Evolutionary conservation across 768 basidiomycete genomes (phyloP).

Genomic region (Xanthoconium stramineum): DNA sequence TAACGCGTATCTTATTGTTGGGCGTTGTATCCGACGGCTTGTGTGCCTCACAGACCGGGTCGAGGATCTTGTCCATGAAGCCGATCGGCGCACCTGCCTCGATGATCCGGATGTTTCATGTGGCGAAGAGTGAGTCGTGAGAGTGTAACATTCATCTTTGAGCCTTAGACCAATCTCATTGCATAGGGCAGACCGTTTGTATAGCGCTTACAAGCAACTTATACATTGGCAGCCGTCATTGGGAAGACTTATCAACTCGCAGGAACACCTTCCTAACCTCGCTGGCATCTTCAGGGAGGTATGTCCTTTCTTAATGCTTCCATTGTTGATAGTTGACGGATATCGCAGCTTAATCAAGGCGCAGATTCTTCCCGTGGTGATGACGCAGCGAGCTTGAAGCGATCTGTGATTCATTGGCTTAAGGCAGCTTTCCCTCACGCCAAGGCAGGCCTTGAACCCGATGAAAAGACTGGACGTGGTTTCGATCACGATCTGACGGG

Average conservation of each 20-base stretch:
- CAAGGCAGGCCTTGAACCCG: no score
- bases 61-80: no score
- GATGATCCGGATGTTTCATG: background rate
- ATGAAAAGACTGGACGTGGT: no score
- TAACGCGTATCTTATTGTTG: background rate
- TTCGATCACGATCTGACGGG: no score
- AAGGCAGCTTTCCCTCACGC: no score
- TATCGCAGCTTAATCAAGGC: no score
- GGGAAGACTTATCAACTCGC: background rate
- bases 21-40: background rate
- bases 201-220: background rate
- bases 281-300: background rate
- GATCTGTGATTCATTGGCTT: no score
- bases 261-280: background rate
- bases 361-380: no score
- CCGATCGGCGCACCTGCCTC: no score
- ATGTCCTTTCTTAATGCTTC: background rate
- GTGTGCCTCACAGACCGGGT: no score
- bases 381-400: no score
- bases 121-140: conserved; percentile 3
- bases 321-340: background rate
- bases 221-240: background rate
- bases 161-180: background rate
- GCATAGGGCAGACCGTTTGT: background rate
- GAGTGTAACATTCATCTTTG: background rate